Base-by-base conservation (phyloP, 495 filamentous ascomycete genomes). In the Jackrogersella multiformis region DNA sequence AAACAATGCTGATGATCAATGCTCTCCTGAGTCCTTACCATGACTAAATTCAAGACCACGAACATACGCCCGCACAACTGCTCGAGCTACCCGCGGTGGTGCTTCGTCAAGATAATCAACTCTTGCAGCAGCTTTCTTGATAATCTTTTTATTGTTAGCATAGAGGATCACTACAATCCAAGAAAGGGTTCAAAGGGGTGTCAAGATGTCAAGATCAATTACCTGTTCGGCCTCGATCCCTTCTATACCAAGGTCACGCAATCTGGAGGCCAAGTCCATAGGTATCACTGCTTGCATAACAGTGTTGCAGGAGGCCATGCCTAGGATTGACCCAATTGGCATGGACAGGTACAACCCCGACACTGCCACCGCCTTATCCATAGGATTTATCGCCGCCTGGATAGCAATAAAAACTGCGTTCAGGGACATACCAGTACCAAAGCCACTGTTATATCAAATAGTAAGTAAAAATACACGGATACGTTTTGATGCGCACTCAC, bases 381-480 rank as follows among this genome's bases (percentile, higher is more conserved):
- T 66, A 0, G 79, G 76, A 13, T 84, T 78, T 16, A 88, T 66
- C 26, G 82, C 74, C 5, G 83, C 78, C 18, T 87, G 84, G 51
- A 90, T 82, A 2, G 80, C 79, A 28, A 90, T 78, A 68, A 89
- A 90, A 0, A 82, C 74, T 0, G 86, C 80, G 0, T 80, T 81
- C 2, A 78, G 73, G 0, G 82, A 80, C 21, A 87, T 79, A 0
- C 85, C 86, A 2, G 81, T 85, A 2, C 87, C 86, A 52, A 90
- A 74, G 1, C 79, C 79, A 34, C 76, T 77, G 23, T 49, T 15
- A 20, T 12, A 34, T 7, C 16, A n/a, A 7, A 21, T 6, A 12
- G 46, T 66, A n/a, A 66, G 58, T 36, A 46, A 18, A 46, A 5
- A 1, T 24, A 13, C 8, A 23, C 1, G 24, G 4, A 34, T 4